Evolutionary conservation across 805 yeast genomes (phyloP).

Genomic region (Sugiyamaella americana): DNA sequence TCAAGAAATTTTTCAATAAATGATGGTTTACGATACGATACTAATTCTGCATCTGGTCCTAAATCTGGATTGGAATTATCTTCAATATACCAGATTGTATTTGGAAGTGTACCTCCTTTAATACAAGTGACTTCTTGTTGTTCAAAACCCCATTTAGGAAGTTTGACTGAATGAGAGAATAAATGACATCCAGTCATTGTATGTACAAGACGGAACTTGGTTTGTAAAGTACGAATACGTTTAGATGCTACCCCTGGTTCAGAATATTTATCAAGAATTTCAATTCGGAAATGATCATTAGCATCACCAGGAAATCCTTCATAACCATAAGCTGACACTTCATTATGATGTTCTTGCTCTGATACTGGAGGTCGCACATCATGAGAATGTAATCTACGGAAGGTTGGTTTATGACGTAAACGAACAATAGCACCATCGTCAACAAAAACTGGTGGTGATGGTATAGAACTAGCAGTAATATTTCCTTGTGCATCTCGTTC

Average conservation of each 20-base stretch:
- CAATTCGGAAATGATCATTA: slow-evolving; percentile 64
- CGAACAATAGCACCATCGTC: slow-evolving; percentile 53
- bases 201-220: slow-evolving; percentile 67
- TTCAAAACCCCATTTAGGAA: slow-evolving; percentile 80
- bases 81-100: slow-evolving; percentile 73
- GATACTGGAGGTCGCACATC: slow-evolving; percentile 81
- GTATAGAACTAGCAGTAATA: slow-evolving; percentile 3
- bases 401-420: slow-evolving; percentile 65
- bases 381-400: slow-evolving; percentile 61
- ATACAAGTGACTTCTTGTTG: slow-evolving; percentile 90
- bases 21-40: slow-evolving; percentile 32
- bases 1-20: slow-evolving; percentile 50
- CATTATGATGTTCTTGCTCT: slow-evolving; percentile 84
- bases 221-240: slow-evolving; percentile 49
- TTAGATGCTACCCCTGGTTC: slow-evolving; percentile 35
- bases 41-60: slow-evolving; percentile 31
- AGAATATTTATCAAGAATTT: slow-evolving; percentile 38
- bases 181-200: slow-evolving; percentile 61
- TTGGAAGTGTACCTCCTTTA: slow-evolving; percentile 59
- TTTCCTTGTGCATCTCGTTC: slow-evolving; percentile 16
- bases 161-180: slow-evolving; percentile 61
- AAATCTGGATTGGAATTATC: slow-evolving; percentile 50
- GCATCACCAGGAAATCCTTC: slow-evolving; percentile 56
- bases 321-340: slow-evolving; percentile 70
- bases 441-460: slow-evolving; percentile 34